Evolutionary conservation across 2,329 filamentous ascomycete species (phyloP), one percentile per base, ranked within the genome.

Genomic region (Colletotrichum sp.): DNA sequence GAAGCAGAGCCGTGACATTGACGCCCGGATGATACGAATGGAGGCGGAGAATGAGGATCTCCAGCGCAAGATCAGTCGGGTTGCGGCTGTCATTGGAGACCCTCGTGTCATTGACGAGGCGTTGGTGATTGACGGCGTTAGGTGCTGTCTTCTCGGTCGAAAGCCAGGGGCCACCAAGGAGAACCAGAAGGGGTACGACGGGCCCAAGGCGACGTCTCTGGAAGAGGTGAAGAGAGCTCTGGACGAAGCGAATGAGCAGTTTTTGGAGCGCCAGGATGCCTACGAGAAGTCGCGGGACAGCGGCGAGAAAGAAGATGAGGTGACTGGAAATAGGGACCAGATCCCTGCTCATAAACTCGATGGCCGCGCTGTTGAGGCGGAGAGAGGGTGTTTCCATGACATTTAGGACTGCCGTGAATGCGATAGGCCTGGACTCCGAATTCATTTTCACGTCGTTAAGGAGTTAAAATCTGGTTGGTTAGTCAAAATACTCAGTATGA

Each of bases 171-270:
- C 28, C 28, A 15, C 26, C 2, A 24, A 21, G 60, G 60, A 62
- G 60, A 32, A 32, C 28, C n/a, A 32, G 30, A 62, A 28, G 55
- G 55, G 16, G 16, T 58, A 58, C 55, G 55, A 58, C 13, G 55
- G 24, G 55, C 24, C 24, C 15, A 12, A 26, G 21, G 55, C 55
- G 8, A 28, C 13, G 7, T 58, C 55, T 24, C 10, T 18, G 8
- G 24, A 58, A 18, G 55, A 58, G 24, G 24, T 58, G 55, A 58
- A 58, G 55, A 28, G 4, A 18, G 24, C 21, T 58, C 0, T 58
- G 16, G 24, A 26, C 0, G 0, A 58, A 15, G 26, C 55, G 0
- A 28, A 24, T 28, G 15, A 28, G 55, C 26, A 0, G 8, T 24
- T 58, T 28, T 4, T 28, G 8, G 21, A 24, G 24, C 26, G 26